Conservation (phyloP, 495 filamentous ascomycete species). For the Penicillium bialowiezense region DNA sequence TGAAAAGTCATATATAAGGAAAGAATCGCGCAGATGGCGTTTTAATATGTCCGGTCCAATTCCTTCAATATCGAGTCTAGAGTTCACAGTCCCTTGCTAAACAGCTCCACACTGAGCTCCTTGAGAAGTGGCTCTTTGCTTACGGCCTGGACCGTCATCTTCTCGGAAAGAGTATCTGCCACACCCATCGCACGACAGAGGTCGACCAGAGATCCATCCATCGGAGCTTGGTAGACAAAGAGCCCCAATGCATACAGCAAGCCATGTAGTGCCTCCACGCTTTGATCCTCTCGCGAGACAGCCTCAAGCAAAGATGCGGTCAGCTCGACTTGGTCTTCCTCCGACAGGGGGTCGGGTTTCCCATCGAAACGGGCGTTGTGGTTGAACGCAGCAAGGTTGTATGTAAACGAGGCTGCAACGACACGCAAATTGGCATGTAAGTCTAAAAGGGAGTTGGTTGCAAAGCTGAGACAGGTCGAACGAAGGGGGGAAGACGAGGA, state of each 20-base stretch:
- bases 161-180: conserved; percentile 51
- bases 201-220: conserved; percentile 69
- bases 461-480: conserved; percentile 37
- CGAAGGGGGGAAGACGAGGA: conserved; percentile 30
- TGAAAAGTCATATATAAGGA: too few species aligned
- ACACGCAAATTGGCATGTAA: conserved; percentile 57
- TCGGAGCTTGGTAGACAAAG: conserved; percentile 65
- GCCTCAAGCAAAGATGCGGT: conserved; percentile 75
- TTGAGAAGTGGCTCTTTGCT: conserved; percentile 53
- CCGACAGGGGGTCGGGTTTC: conserved; percentile 56
- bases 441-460: conserved; percentile 55
- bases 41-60: too few species aligned
- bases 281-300: conserved; percentile 62
- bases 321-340: conserved; percentile 73
- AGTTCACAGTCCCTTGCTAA: conserved; percentile 39
- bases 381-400: conserved; percentile 74
- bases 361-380: conserved; percentile 59
- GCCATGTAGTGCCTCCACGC: conserved; percentile 67
- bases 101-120: conserved; percentile 54
- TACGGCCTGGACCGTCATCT: conserved; percentile 48
- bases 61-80: too few species aligned
- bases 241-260: conserved; percentile 70
- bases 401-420: conserved; percentile 76
- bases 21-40: too few species aligned
- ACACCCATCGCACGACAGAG: conserved; percentile 73